phyloP scores from a whole-genome alignment of 2,329 filamentous ascomycete genomes.

The Anthostomella pinea region DNA sequence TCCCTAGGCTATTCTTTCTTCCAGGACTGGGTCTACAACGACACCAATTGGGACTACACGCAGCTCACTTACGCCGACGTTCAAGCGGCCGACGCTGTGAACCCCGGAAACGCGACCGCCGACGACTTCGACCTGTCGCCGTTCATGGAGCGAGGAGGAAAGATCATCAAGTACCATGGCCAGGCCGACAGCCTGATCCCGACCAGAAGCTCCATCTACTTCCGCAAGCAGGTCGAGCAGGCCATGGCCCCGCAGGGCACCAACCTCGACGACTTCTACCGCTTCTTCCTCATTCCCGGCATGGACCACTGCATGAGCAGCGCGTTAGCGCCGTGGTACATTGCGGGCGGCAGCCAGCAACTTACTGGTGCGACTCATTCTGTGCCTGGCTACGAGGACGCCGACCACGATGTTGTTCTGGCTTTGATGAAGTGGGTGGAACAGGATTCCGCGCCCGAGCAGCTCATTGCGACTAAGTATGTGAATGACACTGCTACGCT shows the following conservation, averaged over 20 bases:
- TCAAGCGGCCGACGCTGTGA: slow-evolving; percentile 23
- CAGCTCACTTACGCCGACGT: slow-evolving; percentile 28
- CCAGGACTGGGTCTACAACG: slow-evolving; percentile 26
- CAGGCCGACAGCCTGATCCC: slow-evolving; percentile 32
- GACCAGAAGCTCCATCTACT: slow-evolving; percentile 29
- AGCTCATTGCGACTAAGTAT: slow-evolving; percentile 30
- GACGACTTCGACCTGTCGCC: slow-evolving; percentile 32
- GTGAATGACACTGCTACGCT: slow-evolving; percentile 20
- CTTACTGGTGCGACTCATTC: slow-evolving; percentile 27
- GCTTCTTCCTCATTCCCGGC: slow-evolving; percentile 47
- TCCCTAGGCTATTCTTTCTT: slow-evolving; percentile 22
- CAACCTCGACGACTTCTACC: slow-evolving; percentile 45
- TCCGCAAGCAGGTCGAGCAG: slow-evolving; percentile 28
- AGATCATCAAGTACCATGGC: slow-evolving; percentile 38
- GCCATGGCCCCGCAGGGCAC: slow-evolving; percentile 25
- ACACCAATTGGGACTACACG: slow-evolving; percentile 28
- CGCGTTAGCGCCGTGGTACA: slow-evolving; percentile 32
- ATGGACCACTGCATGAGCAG: slow-evolving; percentile 44
- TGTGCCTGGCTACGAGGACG: slow-evolving; percentile 35
- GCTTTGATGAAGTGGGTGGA: slow-evolving; percentile 39
- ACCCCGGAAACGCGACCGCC: slow-evolving; percentile 23
- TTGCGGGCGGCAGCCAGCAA: slow-evolving; percentile 29
- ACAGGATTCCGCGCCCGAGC: slow-evolving; percentile 25
- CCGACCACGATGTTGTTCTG: slow-evolving; percentile 34
- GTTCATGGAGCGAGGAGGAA: slow-evolving; percentile 32